Conservation (phyloP, 2,329 filamentous ascomycete genomes). For the Ascochyta fabae region DNA sequence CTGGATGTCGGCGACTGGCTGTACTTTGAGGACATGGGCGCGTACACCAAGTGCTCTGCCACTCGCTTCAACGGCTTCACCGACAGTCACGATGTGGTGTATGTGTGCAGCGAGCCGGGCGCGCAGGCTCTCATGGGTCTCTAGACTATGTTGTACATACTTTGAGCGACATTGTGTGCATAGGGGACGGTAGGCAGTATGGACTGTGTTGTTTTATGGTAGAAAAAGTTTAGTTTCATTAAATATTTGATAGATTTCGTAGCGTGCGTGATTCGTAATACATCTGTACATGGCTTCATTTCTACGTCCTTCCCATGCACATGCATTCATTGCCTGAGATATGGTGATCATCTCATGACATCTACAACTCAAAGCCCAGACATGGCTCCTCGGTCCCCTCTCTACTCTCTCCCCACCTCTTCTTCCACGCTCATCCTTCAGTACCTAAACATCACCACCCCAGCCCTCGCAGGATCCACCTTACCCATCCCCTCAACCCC, state of each 20-base stretch:
- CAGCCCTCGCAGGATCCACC: constrained; percentile 46
- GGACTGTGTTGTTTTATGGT: background rate
- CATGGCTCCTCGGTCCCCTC: background rate
- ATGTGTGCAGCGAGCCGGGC: constrained; percentile 91
- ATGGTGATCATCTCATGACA: background rate
- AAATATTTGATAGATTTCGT: constrained; percentile 8
- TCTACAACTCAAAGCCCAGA: background rate
- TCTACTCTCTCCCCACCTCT: background rate
- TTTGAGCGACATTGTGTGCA: background rate
- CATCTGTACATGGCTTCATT: background rate
- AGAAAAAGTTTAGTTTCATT: constrained; percentile 7
- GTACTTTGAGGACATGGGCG: constrained; percentile 98
- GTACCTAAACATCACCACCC: constrained; percentile 49
- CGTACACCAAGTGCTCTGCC: constrained; percentile 97
- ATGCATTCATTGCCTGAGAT: background rate
- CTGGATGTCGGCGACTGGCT: constrained; percentile 96
- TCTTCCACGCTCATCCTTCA: constrained; percentile 16
- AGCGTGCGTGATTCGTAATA: constrained; percentile 5
- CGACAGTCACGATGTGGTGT: constrained; percentile 89
- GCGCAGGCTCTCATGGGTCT: constrained; percentile 72
- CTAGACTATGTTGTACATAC: constrained; percentile 17
- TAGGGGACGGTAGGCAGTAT: background rate
- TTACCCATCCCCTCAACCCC: constrained; percentile 26
- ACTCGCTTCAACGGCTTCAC: constrained; percentile 98
- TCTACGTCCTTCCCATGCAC: background rate